Evolutionary conservation across 495 filamentous ascomycete genomes (phyloP).

Genomic region (Xylaria bambusicola): DNA sequence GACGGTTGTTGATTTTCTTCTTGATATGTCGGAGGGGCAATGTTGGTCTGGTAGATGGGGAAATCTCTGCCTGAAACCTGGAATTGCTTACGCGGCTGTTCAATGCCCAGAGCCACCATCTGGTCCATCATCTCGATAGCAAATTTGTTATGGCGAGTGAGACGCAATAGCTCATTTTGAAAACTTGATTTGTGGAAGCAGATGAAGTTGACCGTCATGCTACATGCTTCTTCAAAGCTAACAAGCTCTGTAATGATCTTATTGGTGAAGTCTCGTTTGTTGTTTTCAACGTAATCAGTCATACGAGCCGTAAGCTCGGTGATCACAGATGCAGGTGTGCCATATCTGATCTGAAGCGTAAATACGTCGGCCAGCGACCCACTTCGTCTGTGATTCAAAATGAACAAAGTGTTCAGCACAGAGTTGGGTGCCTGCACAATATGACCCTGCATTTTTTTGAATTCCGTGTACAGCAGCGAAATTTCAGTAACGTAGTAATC

Average conservation of each 20-base stretch:
- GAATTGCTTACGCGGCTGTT: slow-evolving; percentile 77
- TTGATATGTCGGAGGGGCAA: slow-evolving; percentile 37
- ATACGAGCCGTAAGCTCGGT: slow-evolving; percentile 81
- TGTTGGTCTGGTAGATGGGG: slow-evolving; percentile 50
- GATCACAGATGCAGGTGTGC: slow-evolving; percentile 84
- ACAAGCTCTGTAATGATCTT: slow-evolving; percentile 89
- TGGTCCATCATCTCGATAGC: slow-evolving; percentile 89
- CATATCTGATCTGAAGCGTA: slow-evolving; percentile 82
- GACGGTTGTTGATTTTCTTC: slow-evolving; percentile 12
- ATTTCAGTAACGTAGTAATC: slow-evolving; percentile 97
- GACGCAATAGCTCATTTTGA: slow-evolving; percentile 89
- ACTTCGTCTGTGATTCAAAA: slow-evolving; percentile 90
- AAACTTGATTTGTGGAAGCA: slow-evolving; percentile 95
- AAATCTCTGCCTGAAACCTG: slow-evolving; percentile 59
- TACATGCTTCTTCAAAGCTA: slow-evolving; percentile 58
- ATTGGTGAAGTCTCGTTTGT: slow-evolving; percentile 89
- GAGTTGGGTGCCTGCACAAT: slow-evolving; percentile 95
- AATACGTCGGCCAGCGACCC: slow-evolving; percentile 87
- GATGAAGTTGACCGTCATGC: slow-evolving; percentile 85
- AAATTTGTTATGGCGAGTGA: slow-evolving; percentile 91
- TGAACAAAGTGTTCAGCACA: slow-evolving; percentile 88
- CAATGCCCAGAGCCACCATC: slow-evolving; percentile 81
- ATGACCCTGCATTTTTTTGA: slow-evolving; percentile 97
- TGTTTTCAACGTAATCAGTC: slow-evolving; percentile 77
- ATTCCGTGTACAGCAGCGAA: slow-evolving; percentile 92